Evolutionary conservation across 2,329 filamentous ascomycete genomes (phyloP), one percentile per base, ranked within the genome.

Genomic region (Ophiostoma angusticollis): DNA sequence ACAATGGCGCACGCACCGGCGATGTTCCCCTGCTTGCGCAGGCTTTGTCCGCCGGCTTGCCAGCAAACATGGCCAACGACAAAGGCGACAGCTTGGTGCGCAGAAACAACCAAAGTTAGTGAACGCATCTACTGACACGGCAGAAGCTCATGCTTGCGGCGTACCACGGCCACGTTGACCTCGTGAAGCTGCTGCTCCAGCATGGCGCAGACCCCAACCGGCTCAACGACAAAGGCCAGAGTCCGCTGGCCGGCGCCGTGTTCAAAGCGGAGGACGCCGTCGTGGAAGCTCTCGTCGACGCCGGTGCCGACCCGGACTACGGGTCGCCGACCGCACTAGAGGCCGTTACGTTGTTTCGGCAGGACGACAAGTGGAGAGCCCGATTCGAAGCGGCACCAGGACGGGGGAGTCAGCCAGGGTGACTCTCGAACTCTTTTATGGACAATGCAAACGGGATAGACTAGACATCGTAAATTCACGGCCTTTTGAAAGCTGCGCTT

Each of bases 211-310:
- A 84, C 49, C 67, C 78, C 0, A 82, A 84, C 54, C 63, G 69
- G 1, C 51, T 83, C 21, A 84, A 84, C 45, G 79, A 78, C 44
- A 59, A 71, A 31, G 74, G 74, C 0, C 80, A 84, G 57, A 80
- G 75, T 45, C 74, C 76, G 0, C 61, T 84, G 4, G 78, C 79
- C 0, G 80, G 80, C 0, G 79, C 79, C 0, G 74, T 84, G 8
- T 84, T 84, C 55, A 84, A 84, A 57, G 73, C 72, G 9, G 76
- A 80, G 51, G 67, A 71, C 39, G 70, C 68, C 4, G 73, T 84
- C 3, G 68, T 84, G 9, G 70, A 72, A 64, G 62, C 53, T 1
- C 54, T 74, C 9, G 49, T 74, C 2, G 61, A 65, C 37, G 68
- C 68, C 0, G 67, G 68, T 2, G 70, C 70, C 3, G 70, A 74